Evolutionary conservation across 2,329 filamentous ascomycete genomes (phyloP).

Genomic region (Sordariomycetes sp.): DNA sequence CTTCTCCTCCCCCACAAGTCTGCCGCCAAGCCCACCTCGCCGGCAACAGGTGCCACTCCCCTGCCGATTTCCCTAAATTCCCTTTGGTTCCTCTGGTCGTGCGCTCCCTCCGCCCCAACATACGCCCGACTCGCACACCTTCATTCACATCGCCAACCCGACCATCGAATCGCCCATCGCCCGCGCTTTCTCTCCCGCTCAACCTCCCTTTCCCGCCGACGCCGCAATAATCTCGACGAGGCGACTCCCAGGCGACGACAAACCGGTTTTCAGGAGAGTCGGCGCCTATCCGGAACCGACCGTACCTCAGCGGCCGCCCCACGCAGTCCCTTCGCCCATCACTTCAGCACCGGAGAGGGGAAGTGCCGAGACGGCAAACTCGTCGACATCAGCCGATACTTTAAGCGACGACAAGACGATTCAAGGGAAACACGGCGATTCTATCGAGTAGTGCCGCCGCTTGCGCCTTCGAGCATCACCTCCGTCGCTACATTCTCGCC

Average conservation of each 20-base stretch:
- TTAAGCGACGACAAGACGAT: background rate
- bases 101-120: slow-evolving; percentile 5
- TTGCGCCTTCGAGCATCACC: background rate
- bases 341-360: background rate
- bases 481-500: background rate
- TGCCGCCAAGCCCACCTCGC: slow-evolving; percentile 1
- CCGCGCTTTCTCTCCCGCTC: background rate
- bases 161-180: background rate
- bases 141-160: background rate
- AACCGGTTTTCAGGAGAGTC: background rate
- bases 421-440: background rate
- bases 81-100: slow-evolving; percentile 3
- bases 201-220: background rate
- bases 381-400: slow-evolving; percentile 5
- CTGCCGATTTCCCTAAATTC: slow-evolving; percentile 5
- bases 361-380: slow-evolving; percentile 4
- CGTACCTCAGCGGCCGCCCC: background rate
- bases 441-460: background rate
- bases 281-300: background rate
- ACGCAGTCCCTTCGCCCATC: background rate
- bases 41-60: slow-evolving; percentile 1
- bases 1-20: slow-evolving; percentile 3
- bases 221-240: background rate
- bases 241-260: background rate
- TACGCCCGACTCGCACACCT: slow-evolving; percentile 5